phyloP scores from a whole-genome alignment of 805 yeast genomes.

The Candida montana region DNA sequence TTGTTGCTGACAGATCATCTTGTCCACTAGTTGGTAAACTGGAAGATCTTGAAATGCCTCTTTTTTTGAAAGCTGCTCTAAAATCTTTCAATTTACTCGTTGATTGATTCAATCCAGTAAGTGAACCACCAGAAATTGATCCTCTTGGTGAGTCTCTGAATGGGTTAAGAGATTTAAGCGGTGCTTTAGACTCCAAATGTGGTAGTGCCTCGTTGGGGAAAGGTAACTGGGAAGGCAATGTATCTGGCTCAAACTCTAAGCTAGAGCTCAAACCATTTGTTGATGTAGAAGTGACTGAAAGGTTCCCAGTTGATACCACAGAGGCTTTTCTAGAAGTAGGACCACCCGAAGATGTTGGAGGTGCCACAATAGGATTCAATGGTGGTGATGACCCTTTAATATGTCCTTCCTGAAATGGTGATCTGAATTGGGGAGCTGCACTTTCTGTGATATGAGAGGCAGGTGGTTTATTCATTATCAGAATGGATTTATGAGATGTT shows the following conservation, averaged over 20 bases:
- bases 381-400: constrained; percentile 9
- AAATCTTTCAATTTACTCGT: constrained; percentile 19
- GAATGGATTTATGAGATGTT: constrained; percentile 23
- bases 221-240: constrained; percentile 48
- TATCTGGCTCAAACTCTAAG: constrained; percentile 22
- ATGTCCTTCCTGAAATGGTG: constrained; percentile 57
- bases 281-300: constrained; percentile 23
- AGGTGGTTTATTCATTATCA: constrained; percentile 16
- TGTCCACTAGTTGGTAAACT: constrained; percentile 14
- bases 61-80: constrained; percentile 15
- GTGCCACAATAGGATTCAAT: constrained; percentile 5
- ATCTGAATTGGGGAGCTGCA: constrained; percentile 54
- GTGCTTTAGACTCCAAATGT: constrained; percentile 13
- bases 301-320: constrained; percentile 29
- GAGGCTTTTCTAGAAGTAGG: constrained; percentile 35
- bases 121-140: constrained; percentile 32
- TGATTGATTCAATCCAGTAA: not conserved
- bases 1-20: constrained; percentile 14
- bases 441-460: constrained; percentile 9
- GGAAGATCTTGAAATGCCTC: constrained; percentile 2
- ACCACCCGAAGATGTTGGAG: constrained; percentile 5
- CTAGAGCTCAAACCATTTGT: constrained; percentile 15
- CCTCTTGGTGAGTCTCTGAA: constrained; percentile 41
- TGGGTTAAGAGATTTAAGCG: constrained; percentile 11
- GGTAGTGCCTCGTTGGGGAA: constrained; percentile 52